Conservation (phyloP, 2,329 filamentous ascomycete species). For the Diaporthe amygdali region DNA sequence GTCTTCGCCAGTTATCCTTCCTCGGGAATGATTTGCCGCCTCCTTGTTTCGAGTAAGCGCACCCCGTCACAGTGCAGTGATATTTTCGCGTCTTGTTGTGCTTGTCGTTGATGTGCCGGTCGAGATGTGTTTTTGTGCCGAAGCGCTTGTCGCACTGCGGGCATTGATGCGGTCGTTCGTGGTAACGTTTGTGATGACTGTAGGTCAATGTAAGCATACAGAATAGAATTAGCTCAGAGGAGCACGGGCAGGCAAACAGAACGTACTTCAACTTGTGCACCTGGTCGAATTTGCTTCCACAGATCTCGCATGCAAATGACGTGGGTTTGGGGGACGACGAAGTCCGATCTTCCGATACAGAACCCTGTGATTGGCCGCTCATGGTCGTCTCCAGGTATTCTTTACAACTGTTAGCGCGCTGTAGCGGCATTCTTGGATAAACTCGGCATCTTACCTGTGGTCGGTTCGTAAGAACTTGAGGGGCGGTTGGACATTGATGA, state of each 20-base stretch:
- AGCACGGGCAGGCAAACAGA: neutral
- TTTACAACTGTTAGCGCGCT: neutral
- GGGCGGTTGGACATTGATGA: conserved; percentile 24
- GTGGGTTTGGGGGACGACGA: conserved; percentile 34
- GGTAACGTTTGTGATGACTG: conserved; percentile 65
- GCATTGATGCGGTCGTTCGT: conserved; percentile 59
- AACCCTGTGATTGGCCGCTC: conserved; percentile 23
- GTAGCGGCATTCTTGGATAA: conserved; percentile 35
- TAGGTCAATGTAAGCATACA: conserved; percentile 28
- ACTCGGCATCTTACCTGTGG: conserved; percentile 32
- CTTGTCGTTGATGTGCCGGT: conserved; percentile 67
- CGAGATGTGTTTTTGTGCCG: conserved; percentile 66
- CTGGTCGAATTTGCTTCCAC: conserved; percentile 57
- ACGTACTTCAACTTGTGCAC: conserved; percentile 64
- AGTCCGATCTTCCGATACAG: conserved; percentile 22
- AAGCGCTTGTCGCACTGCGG: conserved; percentile 59
- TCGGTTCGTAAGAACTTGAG: conserved; percentile 26
- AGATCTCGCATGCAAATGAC: conserved; percentile 46
- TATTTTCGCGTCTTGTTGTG: conserved; percentile 65
- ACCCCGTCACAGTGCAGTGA: conserved; percentile 59
- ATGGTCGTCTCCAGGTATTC: conserved; percentile 22
- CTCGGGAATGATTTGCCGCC: conserved; percentile 62
- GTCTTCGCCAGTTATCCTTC: conserved; percentile 68
- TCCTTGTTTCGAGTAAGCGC: conserved; percentile 60
- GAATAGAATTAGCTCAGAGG: neutral